Conservation (phyloP, 2,329 filamentous ascomycete genomes). For the Exophiala bonariae region DNA sequence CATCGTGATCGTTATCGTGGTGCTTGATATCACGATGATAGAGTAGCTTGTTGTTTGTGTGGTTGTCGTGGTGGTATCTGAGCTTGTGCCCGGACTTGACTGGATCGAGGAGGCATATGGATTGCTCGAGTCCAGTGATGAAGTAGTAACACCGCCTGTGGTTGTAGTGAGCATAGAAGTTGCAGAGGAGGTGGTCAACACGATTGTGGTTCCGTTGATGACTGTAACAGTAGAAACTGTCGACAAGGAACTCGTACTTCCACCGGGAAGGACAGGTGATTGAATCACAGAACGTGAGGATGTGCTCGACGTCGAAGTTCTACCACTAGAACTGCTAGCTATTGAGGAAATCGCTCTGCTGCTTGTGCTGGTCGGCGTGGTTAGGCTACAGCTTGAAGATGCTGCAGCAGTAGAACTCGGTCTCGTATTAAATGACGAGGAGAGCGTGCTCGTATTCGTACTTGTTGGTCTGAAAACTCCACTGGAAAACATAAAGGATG, state of each 20-base stretch:
- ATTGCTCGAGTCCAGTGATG: conserved; percentile 4
- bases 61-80: conserved; percentile 1
- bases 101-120: conserved; percentile 7
- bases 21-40: conserved; percentile 23
- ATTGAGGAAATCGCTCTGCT: conserved; percentile 5
- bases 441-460: neutral
- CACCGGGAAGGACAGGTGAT: no score
- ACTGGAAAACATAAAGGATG: conserved; percentile 16
- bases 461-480: conserved; percentile 23
- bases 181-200: conserved; percentile 2
- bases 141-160: neutral
- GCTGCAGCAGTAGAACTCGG: conserved; percentile 2
- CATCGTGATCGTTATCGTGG: conserved; percentile 20
- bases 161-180: conserved; percentile 4
- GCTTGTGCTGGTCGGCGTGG: conserved; percentile 7
- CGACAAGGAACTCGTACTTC: neutral
- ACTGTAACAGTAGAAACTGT: conserved; percentile 5
- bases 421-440: conserved; percentile 1
- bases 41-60: conserved; percentile 7
- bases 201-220: conserved; percentile 11
- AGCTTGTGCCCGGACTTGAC: neutral
- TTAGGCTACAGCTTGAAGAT: conserved; percentile 9
- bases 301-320: conserved; percentile 7
- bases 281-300: no score
- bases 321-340: conserved; percentile 6